Evolutionary conservation across 345 rosid species (phyloP).

Genomic region (Citrus glauca): DNA sequence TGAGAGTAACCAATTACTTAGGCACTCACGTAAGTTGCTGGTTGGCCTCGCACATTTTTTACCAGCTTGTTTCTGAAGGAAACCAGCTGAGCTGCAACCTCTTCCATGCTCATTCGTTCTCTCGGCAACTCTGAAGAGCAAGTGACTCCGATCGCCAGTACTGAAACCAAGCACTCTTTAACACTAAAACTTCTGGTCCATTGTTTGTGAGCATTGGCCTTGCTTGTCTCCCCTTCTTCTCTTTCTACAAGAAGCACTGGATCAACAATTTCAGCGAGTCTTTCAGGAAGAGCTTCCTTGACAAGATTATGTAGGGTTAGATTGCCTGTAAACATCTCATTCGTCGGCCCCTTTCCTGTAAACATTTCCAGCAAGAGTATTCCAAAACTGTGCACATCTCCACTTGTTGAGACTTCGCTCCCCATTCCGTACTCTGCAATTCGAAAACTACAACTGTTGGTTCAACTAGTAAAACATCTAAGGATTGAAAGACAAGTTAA

Average conservation of each 20-base stretch:
- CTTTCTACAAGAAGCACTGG: constrained; percentile 13
- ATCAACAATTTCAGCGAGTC: constrained; percentile 12
- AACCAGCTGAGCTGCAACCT: neutral
- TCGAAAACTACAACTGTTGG: neutral
- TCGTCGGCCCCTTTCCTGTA: constrained; percentile 22
- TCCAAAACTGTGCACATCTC: constrained; percentile 33
- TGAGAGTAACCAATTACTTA: no score
- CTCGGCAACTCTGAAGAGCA: constrained; percentile 17
- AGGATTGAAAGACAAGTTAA: neutral
- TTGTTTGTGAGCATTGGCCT: neutral
- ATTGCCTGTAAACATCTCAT: constrained; percentile 20
- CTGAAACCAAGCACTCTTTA: neutral
- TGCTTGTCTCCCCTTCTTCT: neutral
- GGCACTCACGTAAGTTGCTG: no score
- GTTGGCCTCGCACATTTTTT: neutral
- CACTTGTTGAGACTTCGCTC: constrained; percentile 8
- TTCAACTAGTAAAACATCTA: neutral
- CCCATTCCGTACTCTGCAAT: constrained; percentile 36
- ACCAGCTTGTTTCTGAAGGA: neutral
- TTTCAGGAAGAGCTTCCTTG: constrained; percentile 13
- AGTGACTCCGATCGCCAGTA: constrained; percentile 18
- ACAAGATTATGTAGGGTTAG: constrained; percentile 12
- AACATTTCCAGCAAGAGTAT: constrained; percentile 30
- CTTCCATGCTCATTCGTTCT: constrained; percentile 5
- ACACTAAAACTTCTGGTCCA: neutral